Evolutionary conservation across 768 basidiomycete genomes (phyloP).

Genomic region (Leccinum imitatum): DNA sequence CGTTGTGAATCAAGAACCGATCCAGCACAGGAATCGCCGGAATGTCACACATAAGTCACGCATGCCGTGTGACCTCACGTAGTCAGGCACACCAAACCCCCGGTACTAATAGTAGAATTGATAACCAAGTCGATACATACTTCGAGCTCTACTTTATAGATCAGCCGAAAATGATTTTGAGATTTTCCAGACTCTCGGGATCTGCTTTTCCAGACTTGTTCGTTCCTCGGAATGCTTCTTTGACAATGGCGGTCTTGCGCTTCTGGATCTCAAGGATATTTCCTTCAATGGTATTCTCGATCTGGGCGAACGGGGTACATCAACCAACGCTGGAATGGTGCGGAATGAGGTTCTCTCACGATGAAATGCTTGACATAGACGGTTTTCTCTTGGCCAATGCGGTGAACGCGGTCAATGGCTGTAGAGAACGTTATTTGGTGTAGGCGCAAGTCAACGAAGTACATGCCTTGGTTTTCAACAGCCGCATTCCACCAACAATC

Average conservation of each 20-base stretch:
- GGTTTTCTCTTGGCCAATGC: slow-evolving; percentile 79
- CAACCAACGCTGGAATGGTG: neutral
- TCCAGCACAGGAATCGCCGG: slow-evolving; percentile 17
- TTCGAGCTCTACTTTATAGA: slow-evolving; percentile 39
- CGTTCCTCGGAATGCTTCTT: slow-evolving; percentile 73
- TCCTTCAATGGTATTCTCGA: slow-evolving; percentile 74
- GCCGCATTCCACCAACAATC: slow-evolving; percentile 94
- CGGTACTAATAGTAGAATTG: no score
- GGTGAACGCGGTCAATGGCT: slow-evolving; percentile 86
- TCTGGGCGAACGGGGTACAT: slow-evolving; percentile 35
- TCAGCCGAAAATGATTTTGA: slow-evolving; percentile 44
- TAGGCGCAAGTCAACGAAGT: neutral
- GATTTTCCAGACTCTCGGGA: slow-evolving; percentile 75
- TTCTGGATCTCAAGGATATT: slow-evolving; percentile 82
- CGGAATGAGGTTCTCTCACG: slow-evolving; percentile 39
- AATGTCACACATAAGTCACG: slow-evolving; percentile 24
- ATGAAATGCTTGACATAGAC: slow-evolving; percentile 87
- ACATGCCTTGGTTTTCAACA: slow-evolving; percentile 71
- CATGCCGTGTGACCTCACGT: slow-evolving; percentile 4
- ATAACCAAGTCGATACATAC: neutral
- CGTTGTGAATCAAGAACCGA: slow-evolving; percentile 22
- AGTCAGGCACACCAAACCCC: neutral
- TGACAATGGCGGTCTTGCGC: slow-evolving; percentile 83
- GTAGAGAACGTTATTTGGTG: slow-evolving; percentile 8
- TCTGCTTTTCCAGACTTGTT: slow-evolving; percentile 46